Evolutionary conservation across 192 early-diverging fungal genomes (phyloP).

Genomic region (Coemansia sp.): DNA sequence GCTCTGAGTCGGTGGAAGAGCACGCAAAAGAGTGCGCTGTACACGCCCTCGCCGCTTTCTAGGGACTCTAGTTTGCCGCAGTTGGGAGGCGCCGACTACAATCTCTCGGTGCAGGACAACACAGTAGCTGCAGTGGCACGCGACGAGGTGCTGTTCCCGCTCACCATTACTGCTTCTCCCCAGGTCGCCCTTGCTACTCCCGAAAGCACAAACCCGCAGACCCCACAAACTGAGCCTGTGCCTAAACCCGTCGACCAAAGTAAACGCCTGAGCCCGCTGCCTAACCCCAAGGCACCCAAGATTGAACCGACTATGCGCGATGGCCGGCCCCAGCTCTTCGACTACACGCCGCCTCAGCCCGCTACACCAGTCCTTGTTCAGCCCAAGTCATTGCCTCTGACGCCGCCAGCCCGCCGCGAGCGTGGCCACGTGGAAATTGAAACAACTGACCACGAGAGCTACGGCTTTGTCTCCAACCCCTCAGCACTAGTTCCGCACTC

Average conservation of each 20-base stretch:
- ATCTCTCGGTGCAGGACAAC: slow-evolving; percentile 15
- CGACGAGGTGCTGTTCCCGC: slow-evolving; percentile 43
- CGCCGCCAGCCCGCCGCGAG: slow-evolving; percentile 19
- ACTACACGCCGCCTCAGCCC: slow-evolving; percentile 34
- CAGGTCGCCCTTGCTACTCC: neutral
- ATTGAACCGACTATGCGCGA: slow-evolving; percentile 30
- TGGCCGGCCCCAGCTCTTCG: slow-evolving; percentile 47
- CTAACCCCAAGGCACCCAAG: slow-evolving; percentile 50
- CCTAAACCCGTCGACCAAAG: slow-evolving; percentile 22
- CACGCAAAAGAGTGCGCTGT: slow-evolving; percentile 4
- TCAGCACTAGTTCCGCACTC: slow-evolving; percentile 29
- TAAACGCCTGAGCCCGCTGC: slow-evolving; percentile 42
- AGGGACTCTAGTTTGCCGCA: slow-evolving; percentile 6
- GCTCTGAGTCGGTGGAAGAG: slow-evolving; percentile 34
- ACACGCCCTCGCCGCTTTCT: slow-evolving; percentile 37
- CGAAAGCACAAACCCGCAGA: slow-evolving; percentile 12
- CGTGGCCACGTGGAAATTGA: slow-evolving; percentile 50
- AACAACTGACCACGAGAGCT: slow-evolving; percentile 42
- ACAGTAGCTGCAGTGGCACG: slow-evolving; percentile 14
- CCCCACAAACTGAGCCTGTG: slow-evolving; percentile 22
- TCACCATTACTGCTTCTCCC: slow-evolving; percentile 20
- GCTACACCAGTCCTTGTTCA: neutral
- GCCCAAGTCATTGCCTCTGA: neutral
- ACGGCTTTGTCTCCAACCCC: slow-evolving; percentile 52
- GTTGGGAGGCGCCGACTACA: slow-evolving; percentile 11